Base-by-base conservation (phyloP, 495 filamentous ascomycete species). In the Penicillium egyptiacum region DNA sequence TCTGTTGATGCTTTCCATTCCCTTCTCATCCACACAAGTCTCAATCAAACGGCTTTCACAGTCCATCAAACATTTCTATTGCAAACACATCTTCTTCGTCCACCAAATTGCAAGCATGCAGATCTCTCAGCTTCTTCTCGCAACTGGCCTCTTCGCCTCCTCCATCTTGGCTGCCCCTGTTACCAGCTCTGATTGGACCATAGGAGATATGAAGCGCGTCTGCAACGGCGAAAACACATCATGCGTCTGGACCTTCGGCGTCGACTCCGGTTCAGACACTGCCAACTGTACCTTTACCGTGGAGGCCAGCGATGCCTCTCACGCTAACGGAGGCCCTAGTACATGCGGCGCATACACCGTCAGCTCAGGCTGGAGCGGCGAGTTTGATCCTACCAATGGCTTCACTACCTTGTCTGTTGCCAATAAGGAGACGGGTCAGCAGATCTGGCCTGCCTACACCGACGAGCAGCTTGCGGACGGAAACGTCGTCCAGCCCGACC, bases 321-420 rank as follows among this genome's bases (percentile, higher is more conserved):
- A 67, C 20, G 60, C 73, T 20, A 65, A 69, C 47, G 76, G 74
- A 44, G 70, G 63, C 26, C 71, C 72, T 22, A 55, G 66, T 57
- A 60, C 23, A 33, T 83, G 80, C 66, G 81, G 79, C 30, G 64
- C 60, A 42, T 83, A 69, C 69, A 81, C 74, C 55, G 58, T 85
- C 53, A 82, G 72, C 44, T 78, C 77, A 16, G 71, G 69, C 64
- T 84, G 81, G 81, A 83, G 79, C 69, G 80, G 78, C 57, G 75
- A 80, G 57, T 84, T 83, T 53, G 81, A 80, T 57, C 52, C 57
- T 8, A 75, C 62, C 44, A 70, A 79, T 43, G 82, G 81, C 44
- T 85, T 85, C 66, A 81, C 79, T 33, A 81, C 79, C 22, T 61
- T 80, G 39, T 67, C 74, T 8, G 73, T 85, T 31, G 71, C 79